A percentile compares a stretch with the other conserved stretches of the same genome.
These are phyloP conservation scores for Adansonia gregorii DNA, from an alignment of 441 rosid species.

Conservation along the genomic window DNA sequence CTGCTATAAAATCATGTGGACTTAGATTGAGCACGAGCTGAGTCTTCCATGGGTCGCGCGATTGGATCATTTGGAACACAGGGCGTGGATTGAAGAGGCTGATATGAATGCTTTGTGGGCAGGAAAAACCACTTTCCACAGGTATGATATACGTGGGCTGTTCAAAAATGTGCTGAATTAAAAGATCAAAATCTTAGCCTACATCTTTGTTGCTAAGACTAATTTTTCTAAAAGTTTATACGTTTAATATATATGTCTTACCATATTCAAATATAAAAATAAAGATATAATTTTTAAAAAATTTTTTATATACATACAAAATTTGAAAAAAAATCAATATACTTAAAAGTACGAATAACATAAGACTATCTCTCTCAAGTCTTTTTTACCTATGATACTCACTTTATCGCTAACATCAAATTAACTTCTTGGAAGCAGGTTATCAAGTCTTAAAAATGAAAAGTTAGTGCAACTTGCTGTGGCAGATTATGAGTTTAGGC, in stretches of 20 bases:
- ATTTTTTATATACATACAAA: no score
- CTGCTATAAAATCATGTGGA: background rate
- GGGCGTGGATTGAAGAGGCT: slow-evolving; percentile 63
- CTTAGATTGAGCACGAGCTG: slow-evolving; percentile 58
- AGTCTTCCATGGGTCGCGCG: slow-evolving; percentile 60
- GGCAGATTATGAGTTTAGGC: slow-evolving; percentile 44
- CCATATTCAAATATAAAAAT: no score
- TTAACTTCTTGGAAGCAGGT: slow-evolving; percentile 30
- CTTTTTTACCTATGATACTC: no score
- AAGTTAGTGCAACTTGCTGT: slow-evolving; percentile 49
- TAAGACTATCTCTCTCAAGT: background rate
- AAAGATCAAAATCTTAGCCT: background rate
- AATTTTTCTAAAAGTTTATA: no score
- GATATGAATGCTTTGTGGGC: slow-evolving; percentile 43
- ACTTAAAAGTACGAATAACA: no score
- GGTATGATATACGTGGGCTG: slow-evolving; percentile 31
- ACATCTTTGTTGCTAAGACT: no score
- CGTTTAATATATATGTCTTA: no score
- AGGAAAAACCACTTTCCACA: slow-evolving; percentile 50
- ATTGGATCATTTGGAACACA: slow-evolving; percentile 60
- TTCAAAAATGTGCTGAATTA: background rate
- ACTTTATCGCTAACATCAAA: background rate
- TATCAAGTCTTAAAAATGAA: slow-evolving; percentile 35
- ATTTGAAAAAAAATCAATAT: no score
- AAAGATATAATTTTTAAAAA: no score